Evolutionary conservation across 306 rosid species (phyloP).

Genomic region (Quercus variabilis): DNA sequence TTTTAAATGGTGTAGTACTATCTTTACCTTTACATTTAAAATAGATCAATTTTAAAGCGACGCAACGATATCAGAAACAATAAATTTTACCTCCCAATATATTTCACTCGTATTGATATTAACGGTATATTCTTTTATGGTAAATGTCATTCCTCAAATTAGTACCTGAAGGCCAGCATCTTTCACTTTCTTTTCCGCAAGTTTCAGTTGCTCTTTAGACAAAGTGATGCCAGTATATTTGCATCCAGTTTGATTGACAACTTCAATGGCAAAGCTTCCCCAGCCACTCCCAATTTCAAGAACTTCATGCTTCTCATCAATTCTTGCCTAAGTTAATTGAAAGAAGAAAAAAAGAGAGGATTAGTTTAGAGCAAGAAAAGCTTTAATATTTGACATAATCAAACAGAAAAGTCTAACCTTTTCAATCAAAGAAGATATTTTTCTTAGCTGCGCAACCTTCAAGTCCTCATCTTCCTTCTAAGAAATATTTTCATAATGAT

Average conservation of each 20-base stretch:
- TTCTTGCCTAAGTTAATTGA: conserved; percentile 50
- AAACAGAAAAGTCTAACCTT: conserved; percentile 35
- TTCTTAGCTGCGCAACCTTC: conserved; percentile 71
- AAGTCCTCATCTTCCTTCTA: conserved; percentile 66
- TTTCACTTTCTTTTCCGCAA: conserved; percentile 58
- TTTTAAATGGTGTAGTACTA: too few relatives aligned
- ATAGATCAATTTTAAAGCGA: too few relatives aligned
- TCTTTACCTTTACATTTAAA: too few relatives aligned
- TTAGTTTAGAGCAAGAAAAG: not conserved
- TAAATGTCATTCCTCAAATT: not conserved
- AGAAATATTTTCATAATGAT: conserved; percentile 9
- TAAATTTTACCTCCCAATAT: too few relatives aligned
- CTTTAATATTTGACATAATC: not conserved
- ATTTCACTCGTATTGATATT: too few relatives aligned
- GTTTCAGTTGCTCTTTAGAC: conserved; percentile 72
- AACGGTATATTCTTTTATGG: too few relatives aligned
- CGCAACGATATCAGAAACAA: too few relatives aligned
- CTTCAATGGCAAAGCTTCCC: conserved; percentile 90
- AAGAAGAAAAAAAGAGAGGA: not conserved
- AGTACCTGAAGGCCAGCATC: conserved; percentile 79
- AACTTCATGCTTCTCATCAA: conserved; percentile 64
- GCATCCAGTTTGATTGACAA: conserved; percentile 76
- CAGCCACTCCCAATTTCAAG: conserved; percentile 92
- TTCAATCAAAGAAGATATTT: conserved; percentile 60
- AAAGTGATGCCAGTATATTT: conserved; percentile 86